phyloP scores from a whole-genome alignment of 1,284 basidiomycete genomes.

The Dichomitus squalens region DNA sequence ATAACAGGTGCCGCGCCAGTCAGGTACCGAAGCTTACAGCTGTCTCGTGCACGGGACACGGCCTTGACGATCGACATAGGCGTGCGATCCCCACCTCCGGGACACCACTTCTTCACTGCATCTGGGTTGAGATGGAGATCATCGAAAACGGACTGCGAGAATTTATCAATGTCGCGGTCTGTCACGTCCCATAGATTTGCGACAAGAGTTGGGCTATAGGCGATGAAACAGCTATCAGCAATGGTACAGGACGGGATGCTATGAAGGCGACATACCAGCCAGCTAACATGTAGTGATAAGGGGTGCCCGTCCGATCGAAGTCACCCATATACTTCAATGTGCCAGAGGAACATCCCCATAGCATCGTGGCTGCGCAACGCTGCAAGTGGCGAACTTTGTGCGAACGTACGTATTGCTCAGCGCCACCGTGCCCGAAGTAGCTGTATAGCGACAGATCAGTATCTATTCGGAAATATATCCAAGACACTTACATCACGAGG shows the following conservation, averaged over 20 bases:
- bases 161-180: slow-evolving; percentile 94
- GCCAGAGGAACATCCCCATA: slow-evolving; percentile 99
- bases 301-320: slow-evolving; percentile 90
- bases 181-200: slow-evolving; percentile 99
- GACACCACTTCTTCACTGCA: slow-evolving; percentile 34
- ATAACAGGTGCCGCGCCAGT: slow-evolving; percentile 96
- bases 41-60: slow-evolving; percentile 75
- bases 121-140: slow-evolving; percentile 61
- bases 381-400: slow-evolving; percentile 81
- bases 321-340: slow-evolving; percentile 88
- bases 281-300: slow-evolving; percentile 93
- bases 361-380: slow-evolving; percentile 90
- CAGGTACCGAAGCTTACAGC: slow-evolving; percentile 89
- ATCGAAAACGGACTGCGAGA: slow-evolving; percentile 85
- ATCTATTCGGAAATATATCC: not conserved
- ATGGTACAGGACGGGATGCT: not conserved
- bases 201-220: slow-evolving; percentile 81
- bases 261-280: slow-evolving; percentile 73
- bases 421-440: slow-evolving; percentile 97
- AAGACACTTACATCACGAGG: slow-evolving; percentile 78
- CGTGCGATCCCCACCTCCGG: slow-evolving; percentile 21
- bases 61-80: slow-evolving; percentile 73
- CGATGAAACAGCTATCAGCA: not conserved
- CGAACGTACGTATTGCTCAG: slow-evolving; percentile 90
- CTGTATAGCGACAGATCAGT: slow-evolving; percentile 40